Conservation (phyloP, 768 basidiomycete species). For the Termitomyces sp. region DNA sequence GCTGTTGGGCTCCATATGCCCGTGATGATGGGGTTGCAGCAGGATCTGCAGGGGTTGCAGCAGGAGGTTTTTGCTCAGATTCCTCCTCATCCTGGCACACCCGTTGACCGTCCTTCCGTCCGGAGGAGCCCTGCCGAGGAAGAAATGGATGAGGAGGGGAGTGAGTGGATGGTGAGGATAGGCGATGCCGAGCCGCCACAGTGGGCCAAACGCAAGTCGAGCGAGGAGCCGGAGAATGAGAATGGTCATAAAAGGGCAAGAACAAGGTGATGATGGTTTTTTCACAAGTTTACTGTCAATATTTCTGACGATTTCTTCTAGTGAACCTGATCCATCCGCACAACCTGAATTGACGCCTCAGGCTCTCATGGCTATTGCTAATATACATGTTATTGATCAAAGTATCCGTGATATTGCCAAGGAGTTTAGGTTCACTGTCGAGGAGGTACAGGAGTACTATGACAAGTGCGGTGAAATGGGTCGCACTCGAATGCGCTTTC, state of each 20-base stretch:
- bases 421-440: conserved; percentile 66
- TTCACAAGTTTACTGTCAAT: not conserved
- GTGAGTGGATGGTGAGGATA: conserved; percentile 65
- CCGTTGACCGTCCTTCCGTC: conserved; percentile 28
- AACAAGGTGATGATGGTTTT: conserved; percentile 29
- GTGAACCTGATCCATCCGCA: conserved; percentile 11
- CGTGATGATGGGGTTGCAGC: conserved; percentile 12
- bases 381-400: conserved; percentile 65
- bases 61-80: conserved; percentile 17
- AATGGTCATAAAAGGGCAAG: conserved; percentile 41
- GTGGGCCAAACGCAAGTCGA: conserved; percentile 64
- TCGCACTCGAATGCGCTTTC: conserved; percentile 61
- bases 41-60: conserved; percentile 10
- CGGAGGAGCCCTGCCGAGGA: conserved; percentile 54
- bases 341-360: conserved; percentile 24
- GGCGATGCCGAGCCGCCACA: conserved; percentile 60
- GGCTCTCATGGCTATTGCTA: conserved; percentile 32
- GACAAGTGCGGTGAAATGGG: conserved; percentile 71
- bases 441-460: conserved; percentile 78
- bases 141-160: conserved; percentile 63
- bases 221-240: conserved; percentile 32
- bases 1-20: conserved; percentile 15
- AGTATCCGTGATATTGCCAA: conserved; percentile 62
- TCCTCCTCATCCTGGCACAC: conserved; percentile 2
- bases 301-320: conserved; percentile 6